Conservation (phyloP, 1,284 basidiomycete species). For the Calocybe gambosa region DNA sequence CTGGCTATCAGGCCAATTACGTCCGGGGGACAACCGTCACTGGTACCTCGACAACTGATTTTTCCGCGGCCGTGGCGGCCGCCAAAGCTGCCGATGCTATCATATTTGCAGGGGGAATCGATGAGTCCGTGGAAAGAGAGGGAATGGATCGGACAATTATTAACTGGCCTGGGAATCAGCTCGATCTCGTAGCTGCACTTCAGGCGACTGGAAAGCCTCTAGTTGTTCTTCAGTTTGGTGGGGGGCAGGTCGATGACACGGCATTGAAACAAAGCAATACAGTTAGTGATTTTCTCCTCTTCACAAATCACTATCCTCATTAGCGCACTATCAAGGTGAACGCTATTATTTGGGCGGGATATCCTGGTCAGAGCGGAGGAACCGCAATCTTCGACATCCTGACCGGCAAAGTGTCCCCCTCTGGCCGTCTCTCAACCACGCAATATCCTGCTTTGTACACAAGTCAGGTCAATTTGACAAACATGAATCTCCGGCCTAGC, state of each 20-base stretch:
- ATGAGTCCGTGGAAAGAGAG: conserved; percentile 48
- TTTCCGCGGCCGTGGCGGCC: conserved; percentile 58
- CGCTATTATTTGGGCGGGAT: conserved; percentile 49
- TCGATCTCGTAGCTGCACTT: conserved; percentile 41
- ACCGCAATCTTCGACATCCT: conserved; percentile 45
- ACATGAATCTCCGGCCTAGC: conserved; percentile 48
- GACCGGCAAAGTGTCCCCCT: conserved; percentile 42
- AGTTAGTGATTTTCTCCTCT: conserved; percentile 24
- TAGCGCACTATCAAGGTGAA: conserved; percentile 32
- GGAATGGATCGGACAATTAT: conserved; percentile 43
- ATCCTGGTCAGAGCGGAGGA: conserved; percentile 50
- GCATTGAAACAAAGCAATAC: conserved; percentile 36
- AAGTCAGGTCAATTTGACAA: conserved; percentile 46
- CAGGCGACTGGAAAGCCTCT: conserved; percentile 42
- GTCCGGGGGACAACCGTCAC: conserved; percentile 36
- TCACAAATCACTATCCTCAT: not conserved
- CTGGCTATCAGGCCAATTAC: conserved; percentile 42
- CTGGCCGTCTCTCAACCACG: conserved; percentile 47
- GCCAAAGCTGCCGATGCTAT: conserved; percentile 54
- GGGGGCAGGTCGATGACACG: conserved; percentile 47
- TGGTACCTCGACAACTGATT: conserved; percentile 34
- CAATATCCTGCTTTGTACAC: conserved; percentile 49
- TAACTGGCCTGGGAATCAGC: conserved; percentile 50
- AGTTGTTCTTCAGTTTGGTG: conserved; percentile 49
- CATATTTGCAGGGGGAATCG: conserved; percentile 55